Evolutionary conservation across 768 basidiomycete genomes (phyloP).

Genomic region (Chalciporus piperatus): DNA sequence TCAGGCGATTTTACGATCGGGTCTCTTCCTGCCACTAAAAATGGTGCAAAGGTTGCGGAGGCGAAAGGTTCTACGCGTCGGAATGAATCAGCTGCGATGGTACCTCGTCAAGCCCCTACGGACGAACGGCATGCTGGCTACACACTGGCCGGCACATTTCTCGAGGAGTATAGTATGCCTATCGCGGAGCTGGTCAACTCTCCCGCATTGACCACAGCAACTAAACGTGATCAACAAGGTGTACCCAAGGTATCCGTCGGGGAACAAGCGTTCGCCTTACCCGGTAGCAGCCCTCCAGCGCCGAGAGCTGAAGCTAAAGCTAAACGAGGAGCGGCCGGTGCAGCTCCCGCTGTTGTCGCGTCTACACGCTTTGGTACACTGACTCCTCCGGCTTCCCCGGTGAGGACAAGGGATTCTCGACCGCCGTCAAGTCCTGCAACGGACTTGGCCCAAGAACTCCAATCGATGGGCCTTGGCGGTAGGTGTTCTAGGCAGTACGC

Average conservation of each 20-base stretch:
- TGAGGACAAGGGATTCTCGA: background rate
- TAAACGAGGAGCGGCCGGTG: too few species aligned
- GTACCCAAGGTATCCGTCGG: conserved; percentile 5
- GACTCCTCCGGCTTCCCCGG: conserved; percentile 5
- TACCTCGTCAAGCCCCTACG: background rate
- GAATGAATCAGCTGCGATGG: background rate
- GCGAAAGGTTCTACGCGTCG: background rate
- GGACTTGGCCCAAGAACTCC: conserved; percentile 19
- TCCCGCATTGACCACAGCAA: background rate
- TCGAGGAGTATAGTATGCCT: conserved; percentile 18
- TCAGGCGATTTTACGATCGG: conserved; percentile 26
- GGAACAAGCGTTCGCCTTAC: conserved; percentile 3
- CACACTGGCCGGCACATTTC: conserved; percentile 5
- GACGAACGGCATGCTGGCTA: background rate
- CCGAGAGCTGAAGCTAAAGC: too few species aligned
- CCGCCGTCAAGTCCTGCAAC: conserved; percentile 19
- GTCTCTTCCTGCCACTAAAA: conserved; percentile 1
- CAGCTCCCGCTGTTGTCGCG: background rate
- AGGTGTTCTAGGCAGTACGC: conserved; percentile 11
- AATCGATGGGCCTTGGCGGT: conserved; percentile 27
- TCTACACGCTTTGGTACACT: background rate
- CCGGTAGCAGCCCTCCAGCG: conserved; percentile 13
- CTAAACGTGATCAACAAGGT: background rate
- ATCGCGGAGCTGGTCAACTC: conserved; percentile 6
- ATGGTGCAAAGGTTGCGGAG: background rate